Percentiles rank a stretch among this genome's conserved stretches.
These are phyloP conservation scores for Pythium guiyangense DNA, from an alignment of 352 stramenopile species.

Conservation along the genomic window DNA sequence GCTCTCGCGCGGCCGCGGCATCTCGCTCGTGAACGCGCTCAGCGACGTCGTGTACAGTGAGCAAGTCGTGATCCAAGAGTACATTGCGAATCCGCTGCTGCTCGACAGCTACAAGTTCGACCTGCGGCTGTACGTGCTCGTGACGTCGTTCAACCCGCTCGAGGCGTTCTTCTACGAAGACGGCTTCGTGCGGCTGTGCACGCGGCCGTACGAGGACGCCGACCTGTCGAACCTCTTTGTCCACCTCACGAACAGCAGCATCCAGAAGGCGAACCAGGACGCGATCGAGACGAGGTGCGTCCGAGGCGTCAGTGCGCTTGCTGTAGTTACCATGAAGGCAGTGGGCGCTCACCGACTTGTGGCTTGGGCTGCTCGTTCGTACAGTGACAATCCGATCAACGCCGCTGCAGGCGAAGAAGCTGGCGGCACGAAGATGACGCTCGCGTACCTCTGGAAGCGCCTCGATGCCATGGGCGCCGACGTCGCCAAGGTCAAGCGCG, in stretches of 20 bases:
- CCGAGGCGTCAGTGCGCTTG: neutral
- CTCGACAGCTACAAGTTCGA: conserved; percentile 92
- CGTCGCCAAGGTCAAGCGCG: conserved; percentile 51
- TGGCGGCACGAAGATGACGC: conserved; percentile 78
- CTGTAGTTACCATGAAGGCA: neutral
- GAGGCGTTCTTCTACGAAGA: conserved; percentile 93
- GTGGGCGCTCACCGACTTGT: neutral
- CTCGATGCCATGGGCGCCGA: conserved; percentile 67
- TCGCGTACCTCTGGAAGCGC: conserved; percentile 70
- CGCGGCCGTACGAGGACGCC: conserved; percentile 68
- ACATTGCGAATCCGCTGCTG: conserved; percentile 84
- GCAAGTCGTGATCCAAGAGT: conserved; percentile 88
- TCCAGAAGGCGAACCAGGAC: conserved; percentile 86
- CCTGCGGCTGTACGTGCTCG: conserved; percentile 91
- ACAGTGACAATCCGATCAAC: conserved; percentile 37
- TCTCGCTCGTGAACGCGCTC: conserved; percentile 88
- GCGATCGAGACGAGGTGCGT: conserved; percentile 27
- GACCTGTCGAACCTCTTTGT: conserved; percentile 84
- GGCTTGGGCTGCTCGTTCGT: neutral
- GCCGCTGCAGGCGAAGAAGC: conserved; percentile 36
- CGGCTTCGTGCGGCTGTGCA: conserved; percentile 91
- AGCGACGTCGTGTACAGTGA: conserved; percentile 86
- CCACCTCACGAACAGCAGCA: conserved; percentile 94
- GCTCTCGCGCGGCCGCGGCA: conserved; percentile 89
- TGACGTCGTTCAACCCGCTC: conserved; percentile 91